Percentiles rank a stretch among this genome's conserved stretches.
These are phyloP conservation scores for Diospyros lotus DNA, from an alignment of 148 eudicot genomes.

Conservation along the genomic window DNA sequence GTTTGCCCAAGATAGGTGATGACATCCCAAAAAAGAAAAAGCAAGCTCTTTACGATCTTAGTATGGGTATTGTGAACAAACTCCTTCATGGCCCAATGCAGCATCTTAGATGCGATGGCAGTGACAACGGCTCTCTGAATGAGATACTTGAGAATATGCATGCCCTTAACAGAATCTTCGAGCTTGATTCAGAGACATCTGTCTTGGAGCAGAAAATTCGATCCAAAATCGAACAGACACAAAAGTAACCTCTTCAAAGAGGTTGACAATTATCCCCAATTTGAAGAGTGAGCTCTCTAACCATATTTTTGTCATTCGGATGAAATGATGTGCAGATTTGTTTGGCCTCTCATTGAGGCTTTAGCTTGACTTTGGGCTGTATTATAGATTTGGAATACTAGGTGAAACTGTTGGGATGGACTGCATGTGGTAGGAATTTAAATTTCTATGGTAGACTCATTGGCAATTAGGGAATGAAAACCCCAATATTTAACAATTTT, in stretches of 20 bases:
- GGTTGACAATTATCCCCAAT: neutral
- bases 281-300: neutral
- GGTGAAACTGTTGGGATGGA: neutral
- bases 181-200: slow-evolving; percentile 37
- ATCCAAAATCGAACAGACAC: slow-evolving; percentile 34
- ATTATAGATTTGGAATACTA: neutral
- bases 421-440: neutral
- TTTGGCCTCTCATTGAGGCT: neutral
- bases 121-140: slow-evolving; percentile 17
- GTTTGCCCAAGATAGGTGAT: slow-evolving; percentile 42
- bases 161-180: slow-evolving; percentile 42
- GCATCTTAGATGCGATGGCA: slow-evolving; percentile 43
- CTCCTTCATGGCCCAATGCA: slow-evolving; percentile 60
- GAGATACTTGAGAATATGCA: slow-evolving; percentile 51
- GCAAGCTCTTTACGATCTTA: slow-evolving; percentile 37
- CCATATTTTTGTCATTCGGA: neutral
- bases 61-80: slow-evolving; percentile 38
- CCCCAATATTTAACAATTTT: neutral
- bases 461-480: too few species aligned
- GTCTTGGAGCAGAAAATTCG: slow-evolving; percentile 40
- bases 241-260: slow-evolving; percentile 11
- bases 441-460: neutral
- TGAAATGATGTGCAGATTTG: neutral
- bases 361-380: neutral
- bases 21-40: slow-evolving; percentile 31